Evolutionary conservation across 345 rosid species (phyloP).

Genomic region (Reutealis trisperma): DNA sequence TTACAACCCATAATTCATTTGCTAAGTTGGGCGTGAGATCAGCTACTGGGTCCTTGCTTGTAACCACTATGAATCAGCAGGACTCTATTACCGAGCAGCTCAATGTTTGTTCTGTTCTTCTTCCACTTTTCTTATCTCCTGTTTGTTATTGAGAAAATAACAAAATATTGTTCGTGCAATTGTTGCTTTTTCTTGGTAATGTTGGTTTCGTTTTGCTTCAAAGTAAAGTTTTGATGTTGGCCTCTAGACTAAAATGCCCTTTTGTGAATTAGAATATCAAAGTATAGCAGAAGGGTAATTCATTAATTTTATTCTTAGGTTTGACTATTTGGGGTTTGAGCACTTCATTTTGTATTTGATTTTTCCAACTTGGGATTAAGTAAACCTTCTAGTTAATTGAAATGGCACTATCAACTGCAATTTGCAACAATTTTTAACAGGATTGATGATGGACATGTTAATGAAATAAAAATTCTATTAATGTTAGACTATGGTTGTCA

Average conservation of each 20-base stretch:
- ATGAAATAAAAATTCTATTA: neutral
- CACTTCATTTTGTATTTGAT: neutral
- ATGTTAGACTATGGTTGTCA: neutral
- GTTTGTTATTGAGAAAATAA: conserved; percentile 7
- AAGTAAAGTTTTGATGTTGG: conserved; percentile 9
- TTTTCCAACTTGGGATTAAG: conserved; percentile 2
- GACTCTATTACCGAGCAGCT: conserved; percentile 37
- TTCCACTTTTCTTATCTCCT: neutral
- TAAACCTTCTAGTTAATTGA: conserved; percentile 2
- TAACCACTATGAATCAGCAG: conserved; percentile 39
- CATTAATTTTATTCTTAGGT: neutral
- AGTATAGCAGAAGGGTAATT: neutral
- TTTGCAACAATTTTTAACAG: neutral
- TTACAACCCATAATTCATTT: conserved; percentile 61
- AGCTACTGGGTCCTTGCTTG: conserved; percentile 19
- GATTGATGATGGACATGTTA: neutral
- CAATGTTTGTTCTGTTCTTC: conserved; percentile 20
- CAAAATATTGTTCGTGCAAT: neutral
- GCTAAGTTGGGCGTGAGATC: conserved; percentile 43
- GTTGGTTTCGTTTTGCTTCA: conserved; percentile 12
- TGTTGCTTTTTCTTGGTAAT: conserved; percentile 14
- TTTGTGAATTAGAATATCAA: neutral
- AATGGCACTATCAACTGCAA: neutral
- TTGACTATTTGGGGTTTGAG: neutral
- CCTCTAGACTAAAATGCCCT: neutral